A percentile compares a stretch with the other conserved stretches of the same genome.
Conservation (phyloP, 352 stramenopile species). For the Blastocystis sp. region DNA sequence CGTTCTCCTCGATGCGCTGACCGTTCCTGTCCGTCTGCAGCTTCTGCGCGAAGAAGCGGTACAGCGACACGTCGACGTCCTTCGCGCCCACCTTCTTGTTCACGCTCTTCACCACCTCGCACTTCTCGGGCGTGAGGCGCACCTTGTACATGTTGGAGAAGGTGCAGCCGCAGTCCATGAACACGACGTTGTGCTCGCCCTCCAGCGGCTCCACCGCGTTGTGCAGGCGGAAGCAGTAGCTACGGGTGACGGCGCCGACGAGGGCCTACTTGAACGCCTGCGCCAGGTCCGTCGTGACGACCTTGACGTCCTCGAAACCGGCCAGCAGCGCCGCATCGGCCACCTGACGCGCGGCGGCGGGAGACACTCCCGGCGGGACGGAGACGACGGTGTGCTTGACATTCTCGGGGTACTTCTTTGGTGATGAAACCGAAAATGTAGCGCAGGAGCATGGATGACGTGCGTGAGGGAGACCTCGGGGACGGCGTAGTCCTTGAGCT, state of each 20-base stretch:
- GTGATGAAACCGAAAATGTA: conserved; percentile 24
- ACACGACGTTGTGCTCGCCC: conserved; percentile 28
- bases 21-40: conserved; percentile 90
- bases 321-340: conserved; percentile 39
- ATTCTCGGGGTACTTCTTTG: conserved; percentile 31
- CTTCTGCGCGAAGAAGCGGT: conserved; percentile 85
- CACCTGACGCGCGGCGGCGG: not conserved
- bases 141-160: conserved; percentile 65
- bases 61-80: conserved; percentile 91
- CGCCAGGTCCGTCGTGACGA: conserved; percentile 1
- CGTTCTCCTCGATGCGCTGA: conserved; percentile 76
- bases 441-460: conserved; percentile 53
- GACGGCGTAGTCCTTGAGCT: conserved; percentile 9
- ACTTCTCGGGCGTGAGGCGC: not conserved
- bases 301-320: conserved; percentile 44
- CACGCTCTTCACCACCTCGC: conserved; percentile 33
- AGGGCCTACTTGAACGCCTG: conserved; percentile 56
- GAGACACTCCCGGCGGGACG: conserved; percentile 12
- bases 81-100: conserved; percentile 86
- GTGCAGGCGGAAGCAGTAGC: conserved; percentile 63
- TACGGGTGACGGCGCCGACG: not conserved
- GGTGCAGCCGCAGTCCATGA: conserved; percentile 53
- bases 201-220: conserved; percentile 1
- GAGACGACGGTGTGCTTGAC: conserved; percentile 27
- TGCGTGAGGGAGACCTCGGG: conserved; percentile 46